Percentiles rank a stretch among this genome's conserved stretches.
Conservation (phyloP, 768 basidiomycete species). For the Exsudoporus frostii region DNA sequence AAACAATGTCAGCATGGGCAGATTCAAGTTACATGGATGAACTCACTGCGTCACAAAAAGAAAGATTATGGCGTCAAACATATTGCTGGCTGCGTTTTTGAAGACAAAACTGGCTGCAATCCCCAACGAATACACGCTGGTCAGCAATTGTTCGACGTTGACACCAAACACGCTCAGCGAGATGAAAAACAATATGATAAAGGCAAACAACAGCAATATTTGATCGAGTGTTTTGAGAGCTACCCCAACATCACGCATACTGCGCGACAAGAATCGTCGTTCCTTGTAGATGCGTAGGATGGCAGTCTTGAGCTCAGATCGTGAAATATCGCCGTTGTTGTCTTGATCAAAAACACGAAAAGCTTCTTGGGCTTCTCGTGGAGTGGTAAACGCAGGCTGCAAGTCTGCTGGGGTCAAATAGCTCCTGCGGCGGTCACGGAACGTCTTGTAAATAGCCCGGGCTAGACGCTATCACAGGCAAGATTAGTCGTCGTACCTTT, state of each 20-base stretch:
- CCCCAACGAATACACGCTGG: slow-evolving; percentile 68
- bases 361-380: slow-evolving; percentile 55
- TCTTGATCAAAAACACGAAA: slow-evolving; percentile 78
- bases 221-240: slow-evolving; percentile 64
- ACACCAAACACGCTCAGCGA: slow-evolving; percentile 71
- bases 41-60: slow-evolving; percentile 79
- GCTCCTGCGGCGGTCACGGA: slow-evolving; percentile 51
- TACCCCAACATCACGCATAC: slow-evolving; percentile 70
- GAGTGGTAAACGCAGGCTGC: slow-evolving; percentile 60
- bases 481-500: background rate
- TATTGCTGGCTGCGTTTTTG: slow-evolving; percentile 66
- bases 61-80: slow-evolving; percentile 81
- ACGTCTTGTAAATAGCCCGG: slow-evolving; percentile 58
- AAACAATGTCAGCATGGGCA: background rate
- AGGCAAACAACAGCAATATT: slow-evolving; percentile 60
- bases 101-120: slow-evolving; percentile 81
- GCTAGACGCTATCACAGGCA: slow-evolving; percentile 55
- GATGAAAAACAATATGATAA: slow-evolving; percentile 68
- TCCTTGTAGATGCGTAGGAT: slow-evolving; percentile 75
- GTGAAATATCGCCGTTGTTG: slow-evolving; percentile 72
- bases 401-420: slow-evolving; percentile 72
- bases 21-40: background rate
- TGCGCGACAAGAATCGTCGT: slow-evolving; percentile 68
- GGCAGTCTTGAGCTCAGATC: slow-evolving; percentile 69
- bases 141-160: slow-evolving; percentile 58